Evolutionary conservation across 2,329 filamentous ascomycete genomes (phyloP).

Genomic region (Diatrype stigma): DNA sequence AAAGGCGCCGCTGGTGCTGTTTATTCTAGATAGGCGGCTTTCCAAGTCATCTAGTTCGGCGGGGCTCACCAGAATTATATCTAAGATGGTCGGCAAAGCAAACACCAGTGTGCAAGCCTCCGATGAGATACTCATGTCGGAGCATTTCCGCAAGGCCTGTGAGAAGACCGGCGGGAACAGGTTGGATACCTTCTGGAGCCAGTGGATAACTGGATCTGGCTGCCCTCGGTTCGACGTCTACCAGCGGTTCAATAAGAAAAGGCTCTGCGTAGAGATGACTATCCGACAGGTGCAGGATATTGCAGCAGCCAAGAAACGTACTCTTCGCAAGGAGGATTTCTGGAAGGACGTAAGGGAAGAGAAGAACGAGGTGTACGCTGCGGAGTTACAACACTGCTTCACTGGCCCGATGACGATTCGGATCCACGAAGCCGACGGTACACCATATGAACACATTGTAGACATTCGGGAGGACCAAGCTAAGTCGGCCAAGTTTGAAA

Average conservation of each 20-base stretch:
- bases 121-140: conserved; percentile 69
- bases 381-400: conserved; percentile 72
- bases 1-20: conserved; percentile 87
- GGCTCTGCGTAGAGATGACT: conserved; percentile 86
- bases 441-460: conserved; percentile 95
- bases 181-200: conserved; percentile 85
- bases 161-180: conserved; percentile 86
- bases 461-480: conserved; percentile 85
- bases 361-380: conserved; percentile 62
- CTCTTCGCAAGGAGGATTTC: conserved; percentile 69
- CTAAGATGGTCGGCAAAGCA: conserved; percentile 78
- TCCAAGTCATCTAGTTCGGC: conserved; percentile 82
- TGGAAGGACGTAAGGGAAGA: conserved; percentile 81
- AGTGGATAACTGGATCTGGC: conserved; percentile 86
- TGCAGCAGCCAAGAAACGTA: conserved; percentile 39
- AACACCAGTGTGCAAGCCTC: conserved; percentile 59
- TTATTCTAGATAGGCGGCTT: conserved; percentile 87
- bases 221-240: conserved; percentile 84
- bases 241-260: conserved; percentile 96
- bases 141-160: conserved; percentile 75
- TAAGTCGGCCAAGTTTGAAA: conserved; percentile 75
- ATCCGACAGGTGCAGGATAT: conserved; percentile 70
- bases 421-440: conserved; percentile 96
- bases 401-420: conserved; percentile 96
- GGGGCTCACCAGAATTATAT: conserved; percentile 80